A percentile compares a stretch with the other conserved stretches of the same genome.
Conservation (phyloP, 257 asterid species). For the Solanum tacnaense region DNA sequence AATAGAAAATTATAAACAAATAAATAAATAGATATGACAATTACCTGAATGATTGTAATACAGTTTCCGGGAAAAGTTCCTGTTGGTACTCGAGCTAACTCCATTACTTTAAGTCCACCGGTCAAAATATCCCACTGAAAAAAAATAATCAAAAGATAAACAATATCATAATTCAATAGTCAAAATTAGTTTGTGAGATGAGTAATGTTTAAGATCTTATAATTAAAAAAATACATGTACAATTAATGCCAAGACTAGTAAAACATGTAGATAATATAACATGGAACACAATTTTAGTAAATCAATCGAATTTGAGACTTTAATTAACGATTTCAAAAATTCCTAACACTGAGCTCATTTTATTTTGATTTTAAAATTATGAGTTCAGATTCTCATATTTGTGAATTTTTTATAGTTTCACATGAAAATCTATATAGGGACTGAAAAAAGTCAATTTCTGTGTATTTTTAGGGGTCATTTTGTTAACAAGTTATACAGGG, state of each 20-base stretch:
- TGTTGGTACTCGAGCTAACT: constrained; percentile 44
- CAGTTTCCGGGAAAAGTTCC: constrained; percentile 43
- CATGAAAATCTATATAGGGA: not conserved
- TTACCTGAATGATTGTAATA: constrained; percentile 58
- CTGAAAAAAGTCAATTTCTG: no score
- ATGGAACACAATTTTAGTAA: not conserved
- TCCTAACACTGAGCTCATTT: not conserved
- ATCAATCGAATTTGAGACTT: not conserved
- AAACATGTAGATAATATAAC: not conserved
- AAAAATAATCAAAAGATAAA: not conserved
- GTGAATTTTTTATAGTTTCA: not conserved
- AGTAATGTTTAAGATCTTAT: not conserved
- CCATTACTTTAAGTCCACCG: constrained; percentile 24
- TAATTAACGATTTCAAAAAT: not conserved
- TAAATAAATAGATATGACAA: not conserved
- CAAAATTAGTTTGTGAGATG: not conserved
- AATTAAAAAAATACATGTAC: not conserved
- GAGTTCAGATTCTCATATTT: not conserved
- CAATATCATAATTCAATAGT: not conserved
- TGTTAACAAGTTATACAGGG: not conserved
- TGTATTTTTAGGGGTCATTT: not conserved
- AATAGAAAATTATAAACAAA: not conserved
- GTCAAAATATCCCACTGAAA: constrained; percentile 65
- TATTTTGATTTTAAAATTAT: not conserved
- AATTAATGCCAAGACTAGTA: not conserved